Base-by-base conservation (phyloP, 768 basidiomycete species). In the Termitomyces sp. region DNA sequence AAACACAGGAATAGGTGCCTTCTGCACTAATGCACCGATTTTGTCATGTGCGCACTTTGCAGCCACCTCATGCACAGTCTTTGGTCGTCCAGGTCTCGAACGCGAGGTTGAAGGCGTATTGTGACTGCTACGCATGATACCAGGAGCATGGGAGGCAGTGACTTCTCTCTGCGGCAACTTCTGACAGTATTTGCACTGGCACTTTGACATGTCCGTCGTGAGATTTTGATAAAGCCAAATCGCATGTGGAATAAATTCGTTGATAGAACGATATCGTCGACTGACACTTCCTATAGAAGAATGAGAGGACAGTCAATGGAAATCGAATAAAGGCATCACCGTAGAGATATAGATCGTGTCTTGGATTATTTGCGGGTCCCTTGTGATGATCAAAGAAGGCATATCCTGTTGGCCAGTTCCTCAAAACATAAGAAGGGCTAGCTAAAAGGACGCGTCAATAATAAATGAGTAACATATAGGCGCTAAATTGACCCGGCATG, bases 191-290 rank as follows among this genome's bases (percentile, higher is more conserved):
- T 90, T 91, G 74, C 90, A 93, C 33, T 72, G 71, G 65, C 90
- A 93, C 44, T 78, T 78, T 3, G 68, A 65, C 46, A 76, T 77
- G 59, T 79, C 68, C 58, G 78, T 66, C 2, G 73, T 74, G 0
- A 73, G 65, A 58, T 89, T 85, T 7, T 75, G 74, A 68, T 86
- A 75, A 10, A 94, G 80, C 91, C 91, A 94, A 57, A 85, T 75
- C 2, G 88, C 88, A 64, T 94, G 92, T 4, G 91, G 90, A 48
- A 88, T 81, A 68, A 94, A 92, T 67, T 94, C 92, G 49, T 87
- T 87, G n/a, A 85, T 75, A 13, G 91, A 92, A 44, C 92, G 87
- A 69, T 92, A 94, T 34, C 75, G 73, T 42, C 67, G 68, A 55
- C 74, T 80, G 31, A 72, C 73, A 41, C 77, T 71, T 2, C 85